These are phyloP conservation scores for Cladosporium sp. DNA, from an alignment of 2,329 filamentous ascomycete species.

Conservation along the genomic window DNA sequence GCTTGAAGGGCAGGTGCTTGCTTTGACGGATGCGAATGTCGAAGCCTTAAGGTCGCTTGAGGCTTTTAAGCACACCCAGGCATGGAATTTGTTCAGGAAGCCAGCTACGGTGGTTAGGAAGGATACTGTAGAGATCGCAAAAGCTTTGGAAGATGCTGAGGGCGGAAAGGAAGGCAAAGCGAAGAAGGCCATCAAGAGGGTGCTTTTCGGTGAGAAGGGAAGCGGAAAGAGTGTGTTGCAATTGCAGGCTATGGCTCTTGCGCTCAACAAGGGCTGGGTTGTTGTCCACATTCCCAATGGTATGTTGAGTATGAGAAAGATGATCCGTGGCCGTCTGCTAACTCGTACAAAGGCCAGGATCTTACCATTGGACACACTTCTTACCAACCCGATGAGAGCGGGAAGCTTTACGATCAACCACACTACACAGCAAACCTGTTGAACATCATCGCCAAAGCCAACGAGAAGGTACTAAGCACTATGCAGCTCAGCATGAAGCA, in stretches of 20 bases:
- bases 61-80: conserved; percentile 86
- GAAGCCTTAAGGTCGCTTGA: conserved; percentile 79
- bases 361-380: conserved; percentile 75
- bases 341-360: conserved; percentile 63
- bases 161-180: conserved; percentile 29
- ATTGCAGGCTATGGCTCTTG: conserved; percentile 78
- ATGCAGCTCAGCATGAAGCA: conserved; percentile 51
- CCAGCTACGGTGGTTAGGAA: conserved; percentile 74
- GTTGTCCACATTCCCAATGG: conserved; percentile 88
- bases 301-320: conserved; percentile 39
- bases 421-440: conserved; percentile 72
- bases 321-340: not conserved
- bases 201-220: conserved; percentile 69
- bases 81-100: conserved; percentile 78
- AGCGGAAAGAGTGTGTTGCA: conserved; percentile 85
- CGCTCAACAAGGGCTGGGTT: conserved; percentile 77
- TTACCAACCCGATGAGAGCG: conserved; percentile 60
- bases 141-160: conserved; percentile 35
- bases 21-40: conserved; percentile 64
- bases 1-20: conserved; percentile 63
- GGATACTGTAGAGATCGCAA: conserved; percentile 71
- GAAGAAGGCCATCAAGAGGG: conserved; percentile 57
- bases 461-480: conserved; percentile 58
- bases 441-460: conserved; percentile 67
- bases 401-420: conserved; percentile 68